phyloP scores from a whole-genome alignment of 768 basidiomycete species.

The Postia placenta region DNA sequence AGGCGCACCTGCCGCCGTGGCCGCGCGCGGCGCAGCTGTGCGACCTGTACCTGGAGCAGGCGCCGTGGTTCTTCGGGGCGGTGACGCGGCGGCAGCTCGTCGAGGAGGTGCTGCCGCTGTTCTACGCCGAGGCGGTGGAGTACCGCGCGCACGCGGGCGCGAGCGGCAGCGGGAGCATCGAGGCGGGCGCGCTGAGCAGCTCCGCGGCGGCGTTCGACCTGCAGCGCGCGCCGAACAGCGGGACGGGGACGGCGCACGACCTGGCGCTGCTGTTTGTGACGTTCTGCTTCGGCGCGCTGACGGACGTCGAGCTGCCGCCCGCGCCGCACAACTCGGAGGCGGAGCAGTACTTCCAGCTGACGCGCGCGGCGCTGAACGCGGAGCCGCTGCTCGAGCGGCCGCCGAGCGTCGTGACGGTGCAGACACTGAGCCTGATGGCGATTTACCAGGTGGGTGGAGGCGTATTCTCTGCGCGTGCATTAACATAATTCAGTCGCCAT shows the following conservation, averaged over 20 bases:
- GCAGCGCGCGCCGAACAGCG: background rate
- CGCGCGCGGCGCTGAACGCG: slow-evolving; percentile 58
- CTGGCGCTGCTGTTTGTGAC: slow-evolving; percentile 27
- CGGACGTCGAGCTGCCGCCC: slow-evolving; percentile 25
- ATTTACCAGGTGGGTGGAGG: slow-evolving; percentile 34
- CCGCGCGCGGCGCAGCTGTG: slow-evolving; percentile 50
- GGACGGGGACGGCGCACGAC: slow-evolving; percentile 29
- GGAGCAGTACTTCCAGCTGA: slow-evolving; percentile 43
- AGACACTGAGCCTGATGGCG: slow-evolving; percentile 59
- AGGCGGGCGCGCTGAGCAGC: slow-evolving; percentile 35
- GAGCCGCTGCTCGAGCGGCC: slow-evolving; percentile 67
- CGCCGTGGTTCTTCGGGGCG: slow-evolving; percentile 76
- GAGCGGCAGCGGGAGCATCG: slow-evolving; percentile 1
- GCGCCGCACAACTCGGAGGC: slow-evolving; percentile 36
- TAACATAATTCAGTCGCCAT: background rate
- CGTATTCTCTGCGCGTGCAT: background rate
- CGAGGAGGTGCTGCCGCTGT: slow-evolving; percentile 55
- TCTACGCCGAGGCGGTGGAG: slow-evolving; percentile 65
- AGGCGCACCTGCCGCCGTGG: slow-evolving; percentile 52
- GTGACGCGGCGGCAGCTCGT: slow-evolving; percentile 59
- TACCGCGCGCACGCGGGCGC: background rate
- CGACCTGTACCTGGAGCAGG: slow-evolving; percentile 70
- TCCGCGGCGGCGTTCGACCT: slow-evolving; percentile 35
- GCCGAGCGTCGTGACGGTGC: slow-evolving; percentile 65
- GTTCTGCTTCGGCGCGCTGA: slow-evolving; percentile 26